These are phyloP conservation scores for Skeletonema costatum DNA, from an alignment of 108 stramenopile genomes.

Conservation along the genomic window DNA sequence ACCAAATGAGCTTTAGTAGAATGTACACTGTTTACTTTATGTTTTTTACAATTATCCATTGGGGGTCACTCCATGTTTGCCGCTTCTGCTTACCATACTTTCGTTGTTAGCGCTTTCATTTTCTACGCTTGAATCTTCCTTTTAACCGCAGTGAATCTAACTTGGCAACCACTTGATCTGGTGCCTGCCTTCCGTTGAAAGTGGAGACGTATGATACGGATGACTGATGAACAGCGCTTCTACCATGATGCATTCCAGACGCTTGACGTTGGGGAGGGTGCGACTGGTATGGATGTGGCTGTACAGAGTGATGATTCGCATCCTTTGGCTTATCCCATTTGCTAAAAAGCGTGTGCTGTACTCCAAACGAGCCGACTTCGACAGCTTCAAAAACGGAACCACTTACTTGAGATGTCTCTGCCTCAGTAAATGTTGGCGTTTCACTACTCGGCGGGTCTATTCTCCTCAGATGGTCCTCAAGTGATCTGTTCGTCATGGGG, in stretches of 20 bases:
- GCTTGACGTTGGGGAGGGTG: not conserved
- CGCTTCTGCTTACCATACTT: not conserved
- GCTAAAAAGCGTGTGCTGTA: not conserved
- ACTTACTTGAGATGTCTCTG: not conserved
- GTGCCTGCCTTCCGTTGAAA: not conserved
- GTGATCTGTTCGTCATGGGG: not conserved
- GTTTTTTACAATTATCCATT: not conserved
- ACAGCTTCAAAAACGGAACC: conserved; percentile 1
- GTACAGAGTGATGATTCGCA: not conserved
- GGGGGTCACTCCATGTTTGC: not conserved
- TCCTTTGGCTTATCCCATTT: not conserved
- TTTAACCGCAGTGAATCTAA: not conserved
- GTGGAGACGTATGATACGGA: not conserved
- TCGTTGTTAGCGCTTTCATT: not conserved
- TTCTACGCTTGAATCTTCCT: not conserved
- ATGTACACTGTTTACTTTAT: not conserved
- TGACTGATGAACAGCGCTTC: no score
- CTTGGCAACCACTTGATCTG: not conserved
- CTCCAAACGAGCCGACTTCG: not conserved
- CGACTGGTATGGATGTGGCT: not conserved
- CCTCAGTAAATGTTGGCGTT: not conserved
- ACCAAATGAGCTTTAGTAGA: not conserved
- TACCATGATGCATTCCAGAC: not conserved
- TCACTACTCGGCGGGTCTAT: not conserved
- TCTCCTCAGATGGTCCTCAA: not conserved